A percentile compares a stretch with the other conserved stretches of the same genome.
Evolutionary conservation across 805 yeast genomes (phyloP).

Genomic region (Ogataea allantospora): DNA sequence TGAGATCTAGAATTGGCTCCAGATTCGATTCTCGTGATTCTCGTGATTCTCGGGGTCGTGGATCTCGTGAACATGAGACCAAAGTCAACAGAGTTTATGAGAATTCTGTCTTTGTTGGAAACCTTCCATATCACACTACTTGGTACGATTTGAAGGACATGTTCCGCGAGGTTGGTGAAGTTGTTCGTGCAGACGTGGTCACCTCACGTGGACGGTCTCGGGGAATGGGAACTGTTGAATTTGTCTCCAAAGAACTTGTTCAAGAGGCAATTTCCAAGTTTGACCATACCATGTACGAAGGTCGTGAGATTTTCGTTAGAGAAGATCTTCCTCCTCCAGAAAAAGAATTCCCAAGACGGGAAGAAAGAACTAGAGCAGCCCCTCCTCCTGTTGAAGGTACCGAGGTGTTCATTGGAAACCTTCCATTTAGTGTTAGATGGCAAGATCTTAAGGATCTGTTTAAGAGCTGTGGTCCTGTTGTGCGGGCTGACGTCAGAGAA

Average conservation of each 20-base stretch:
- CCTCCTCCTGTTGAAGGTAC: slow-evolving; percentile 30
- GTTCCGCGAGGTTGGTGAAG: slow-evolving; percentile 60
- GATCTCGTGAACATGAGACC: slow-evolving; percentile 34
- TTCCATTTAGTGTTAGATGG: slow-evolving; percentile 83
- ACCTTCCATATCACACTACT: slow-evolving; percentile 63
- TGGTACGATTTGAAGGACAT: slow-evolving; percentile 58
- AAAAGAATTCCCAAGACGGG: slow-evolving; percentile 32
- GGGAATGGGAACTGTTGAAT: slow-evolving; percentile 93
- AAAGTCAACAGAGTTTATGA: slow-evolving; percentile 57
- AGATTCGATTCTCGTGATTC: slow-evolving; percentile 23
- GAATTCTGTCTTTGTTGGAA: slow-evolving; percentile 71
- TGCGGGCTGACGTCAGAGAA: slow-evolving; percentile 73
- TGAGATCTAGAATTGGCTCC: slow-evolving; percentile 20
- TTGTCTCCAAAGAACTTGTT: slow-evolving; percentile 61
- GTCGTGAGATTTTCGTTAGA: slow-evolving; percentile 84
- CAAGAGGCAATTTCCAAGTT: slow-evolving; percentile 65
- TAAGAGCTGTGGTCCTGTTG: slow-evolving; percentile 72
- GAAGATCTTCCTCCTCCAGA: slow-evolving; percentile 86
- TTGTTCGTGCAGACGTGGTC: slow-evolving; percentile 80
- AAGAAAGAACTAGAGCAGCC: slow-evolving; percentile 18
- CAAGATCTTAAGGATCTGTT: slow-evolving; percentile 83
- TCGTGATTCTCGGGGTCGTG: slow-evolving; percentile 12
- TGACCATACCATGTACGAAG: slow-evolving; percentile 63
- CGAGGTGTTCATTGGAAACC: slow-evolving; percentile 75
- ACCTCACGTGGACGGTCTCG: slow-evolving; percentile 75